Evolutionary conservation across 2,329 filamentous ascomycete genomes (phyloP).

Genomic region (Xylaria sp.): DNA sequence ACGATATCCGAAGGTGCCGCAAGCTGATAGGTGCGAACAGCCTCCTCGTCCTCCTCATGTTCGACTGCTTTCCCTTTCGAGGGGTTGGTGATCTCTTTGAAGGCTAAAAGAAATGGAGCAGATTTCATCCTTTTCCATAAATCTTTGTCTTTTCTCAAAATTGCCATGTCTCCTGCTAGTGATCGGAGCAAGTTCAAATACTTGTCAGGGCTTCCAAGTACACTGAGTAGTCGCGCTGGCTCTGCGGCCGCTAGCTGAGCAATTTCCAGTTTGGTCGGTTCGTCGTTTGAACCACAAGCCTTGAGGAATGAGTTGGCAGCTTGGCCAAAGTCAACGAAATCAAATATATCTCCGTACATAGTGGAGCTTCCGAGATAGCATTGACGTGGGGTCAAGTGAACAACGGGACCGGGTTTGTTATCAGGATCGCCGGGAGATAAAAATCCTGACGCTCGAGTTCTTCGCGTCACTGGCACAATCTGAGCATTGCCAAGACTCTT

Average conservation of each 20-base stretch:
- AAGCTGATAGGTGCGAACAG: conserved; percentile 82
- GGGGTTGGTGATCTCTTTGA: conserved; percentile 71
- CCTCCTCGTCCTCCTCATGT: conserved; percentile 64
- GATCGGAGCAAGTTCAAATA: conserved; percentile 86
- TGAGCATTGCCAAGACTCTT: conserved; percentile 69
- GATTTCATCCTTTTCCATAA: conserved; percentile 80
- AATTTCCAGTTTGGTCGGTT: conserved; percentile 88
- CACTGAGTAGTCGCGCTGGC: conserved; percentile 81
- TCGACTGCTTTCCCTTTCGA: conserved; percentile 60
- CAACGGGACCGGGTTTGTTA: conserved; percentile 54
- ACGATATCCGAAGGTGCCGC: conserved; percentile 77
- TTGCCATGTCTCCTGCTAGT: conserved; percentile 76
- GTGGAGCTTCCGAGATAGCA: conserved; percentile 81
- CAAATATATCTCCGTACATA: conserved; percentile 88
- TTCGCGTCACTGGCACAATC: conserved; percentile 74
- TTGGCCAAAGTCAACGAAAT: conserved; percentile 93
- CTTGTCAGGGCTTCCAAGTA: conserved; percentile 83
- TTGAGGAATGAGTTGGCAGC: conserved; percentile 90
- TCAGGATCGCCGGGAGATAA: conserved; percentile 44
- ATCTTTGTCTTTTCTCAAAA: conserved; percentile 79
- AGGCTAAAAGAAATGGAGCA: conserved; percentile 83
- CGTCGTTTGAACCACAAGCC: conserved; percentile 88
- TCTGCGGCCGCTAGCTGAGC: conserved; percentile 85
- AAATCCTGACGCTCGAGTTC: conserved; percentile 43
- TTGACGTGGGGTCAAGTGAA: conserved; percentile 73